Percentiles rank a stretch among this genome's conserved stretches.
phyloP scores from a whole-genome alignment of 495 filamentous ascomycete species.

The Penicillium goetzii region DNA sequence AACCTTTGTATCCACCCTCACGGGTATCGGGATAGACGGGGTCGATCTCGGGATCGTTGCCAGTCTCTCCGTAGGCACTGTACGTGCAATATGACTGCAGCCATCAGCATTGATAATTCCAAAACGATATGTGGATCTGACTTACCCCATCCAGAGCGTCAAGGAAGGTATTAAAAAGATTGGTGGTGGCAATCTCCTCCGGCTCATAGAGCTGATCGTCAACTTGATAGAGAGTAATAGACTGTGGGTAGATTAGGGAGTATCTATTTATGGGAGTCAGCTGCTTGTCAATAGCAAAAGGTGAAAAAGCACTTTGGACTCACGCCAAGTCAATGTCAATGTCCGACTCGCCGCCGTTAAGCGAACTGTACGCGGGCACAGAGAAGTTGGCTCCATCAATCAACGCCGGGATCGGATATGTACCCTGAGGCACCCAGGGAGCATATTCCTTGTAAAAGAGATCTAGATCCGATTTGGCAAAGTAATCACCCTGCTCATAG shows the following conservation, averaged over 20 bases:
- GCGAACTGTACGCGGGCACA: conserved; percentile 29
- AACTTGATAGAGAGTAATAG: conserved; percentile 58
- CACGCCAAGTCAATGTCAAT: conserved; percentile 53
- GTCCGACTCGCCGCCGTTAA: conserved; percentile 47
- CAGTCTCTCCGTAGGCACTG: conserved; percentile 50
- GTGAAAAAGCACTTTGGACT: neutral
- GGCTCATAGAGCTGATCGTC: conserved; percentile 54
- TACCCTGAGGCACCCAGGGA: conserved; percentile 46
- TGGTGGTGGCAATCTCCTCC: conserved; percentile 41
- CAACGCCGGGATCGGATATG: conserved; percentile 43
- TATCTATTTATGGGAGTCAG: conserved; percentile 24
- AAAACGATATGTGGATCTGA: neutral
- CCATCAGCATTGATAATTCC: conserved; percentile 3
- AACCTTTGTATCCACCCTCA: conserved; percentile 57
- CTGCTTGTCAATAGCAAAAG: neutral
- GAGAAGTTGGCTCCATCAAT: conserved; percentile 49
- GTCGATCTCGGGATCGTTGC: conserved; percentile 47
- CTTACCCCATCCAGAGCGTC: conserved; percentile 59
- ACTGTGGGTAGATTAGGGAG: conserved; percentile 56
- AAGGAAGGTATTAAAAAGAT: conserved; percentile 54
- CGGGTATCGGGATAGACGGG: conserved; percentile 59
- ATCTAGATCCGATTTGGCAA: conserved; percentile 59
- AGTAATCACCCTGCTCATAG: conserved; percentile 53
- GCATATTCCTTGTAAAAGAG: conserved; percentile 57
- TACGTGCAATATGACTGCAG: conserved; percentile 35